Base-by-base conservation (phyloP, 1,139 yeast species). In the Magnusiomyces clavatus region DNA sequence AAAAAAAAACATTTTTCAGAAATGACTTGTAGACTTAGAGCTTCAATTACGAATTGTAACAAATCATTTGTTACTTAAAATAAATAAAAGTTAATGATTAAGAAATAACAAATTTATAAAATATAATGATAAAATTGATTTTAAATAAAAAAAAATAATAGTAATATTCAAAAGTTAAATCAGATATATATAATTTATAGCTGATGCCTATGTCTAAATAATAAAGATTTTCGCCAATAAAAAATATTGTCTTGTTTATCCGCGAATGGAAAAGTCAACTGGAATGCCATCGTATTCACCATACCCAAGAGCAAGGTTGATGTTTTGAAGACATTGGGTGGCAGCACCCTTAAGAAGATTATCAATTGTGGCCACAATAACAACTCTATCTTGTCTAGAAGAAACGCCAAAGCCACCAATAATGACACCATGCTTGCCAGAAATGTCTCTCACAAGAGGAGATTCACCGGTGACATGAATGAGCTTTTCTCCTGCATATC, bases 311-410 rank as follows among this genome's bases (percentile, higher is more conserved):
- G 88, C 85, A 69, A 92, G 77, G 70, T 92, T 92, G 68, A 92
- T 86, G 74, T 92, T 92, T 72, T 92, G 99, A 69, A 92, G 72
- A 71, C 97, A 92, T 73, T 90, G 99, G 24, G 99, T 92, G 52
- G 97, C 95, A 48, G 99, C 99, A 58, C 99, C 99, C 76, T 92
- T 92, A 65, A 92, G 78, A 65, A 92, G 76, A 69, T 92, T 92
- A 68, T 94, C 99, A 62, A 92, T 92, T 13, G 97, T 89, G 20
- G 96, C 96, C 52, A 90, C 94, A 52, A 92, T 75, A 43, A 92
- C 98, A 37, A 90, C 95, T 67, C 99, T 81, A 72, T 88, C 84
- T 64, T 86, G 89, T 56, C 82, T 81, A 39, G 92, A 81, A 67
- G 85, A 88, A 48, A 94, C 95, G 36, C 95, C 96, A 68, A 92